These are phyloP conservation scores for Colletotrichum horii DNA, from an alignment of 2,329 filamentous ascomycete genomes.

Conservation along the genomic window DNA sequence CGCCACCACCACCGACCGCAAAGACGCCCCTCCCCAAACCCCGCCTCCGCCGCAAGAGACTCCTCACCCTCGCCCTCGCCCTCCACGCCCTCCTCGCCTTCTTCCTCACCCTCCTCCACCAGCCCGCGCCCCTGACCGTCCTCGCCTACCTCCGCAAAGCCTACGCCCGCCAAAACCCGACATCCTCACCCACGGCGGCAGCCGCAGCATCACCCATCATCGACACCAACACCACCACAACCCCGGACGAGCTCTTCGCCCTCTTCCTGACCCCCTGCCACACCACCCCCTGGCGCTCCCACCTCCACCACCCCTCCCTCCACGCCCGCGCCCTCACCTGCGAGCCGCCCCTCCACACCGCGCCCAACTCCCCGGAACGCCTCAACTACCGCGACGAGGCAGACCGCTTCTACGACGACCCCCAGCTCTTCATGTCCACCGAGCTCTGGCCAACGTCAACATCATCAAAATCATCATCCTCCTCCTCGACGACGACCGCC, in stretches of 20 bases:
- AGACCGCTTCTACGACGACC: slow-evolving; percentile 83
- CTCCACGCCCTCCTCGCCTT: slow-evolving; percentile 74
- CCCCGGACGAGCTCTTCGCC: slow-evolving; percentile 59
- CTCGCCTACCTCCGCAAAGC: slow-evolving; percentile 76
- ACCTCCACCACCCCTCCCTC: slow-evolving; percentile 77
- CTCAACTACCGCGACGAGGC: slow-evolving; percentile 83
- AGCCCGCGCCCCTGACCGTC: slow-evolving; percentile 78
- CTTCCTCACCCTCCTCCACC: slow-evolving; percentile 80
- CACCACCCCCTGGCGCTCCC: slow-evolving; percentile 92
- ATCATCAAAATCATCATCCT: neutral
- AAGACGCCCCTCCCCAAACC: slow-evolving; percentile 29
- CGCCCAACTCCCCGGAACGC: slow-evolving; percentile 65
- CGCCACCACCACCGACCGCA: slow-evolving; percentile 30
- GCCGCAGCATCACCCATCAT: slow-evolving; percentile 33
- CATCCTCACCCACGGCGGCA: slow-evolving; percentile 25
- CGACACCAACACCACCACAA: slow-evolving; percentile 28
- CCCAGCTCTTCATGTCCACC: slow-evolving; percentile 56
- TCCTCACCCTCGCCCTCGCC: slow-evolving; percentile 64
- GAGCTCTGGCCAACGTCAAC: slow-evolving; percentile 52
- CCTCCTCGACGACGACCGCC: neutral
- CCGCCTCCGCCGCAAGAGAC: slow-evolving; percentile 54
- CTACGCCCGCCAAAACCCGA: slow-evolving; percentile 65
- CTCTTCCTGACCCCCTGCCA: slow-evolving; percentile 96
- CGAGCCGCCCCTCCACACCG: slow-evolving; percentile 79
- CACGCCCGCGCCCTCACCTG: slow-evolving; percentile 86